Evolutionary conservation across 2,329 filamentous ascomycete species (phyloP), one percentile per base, ranked within the genome.

Genomic region (Cordyceps cateniannulata): DNA sequence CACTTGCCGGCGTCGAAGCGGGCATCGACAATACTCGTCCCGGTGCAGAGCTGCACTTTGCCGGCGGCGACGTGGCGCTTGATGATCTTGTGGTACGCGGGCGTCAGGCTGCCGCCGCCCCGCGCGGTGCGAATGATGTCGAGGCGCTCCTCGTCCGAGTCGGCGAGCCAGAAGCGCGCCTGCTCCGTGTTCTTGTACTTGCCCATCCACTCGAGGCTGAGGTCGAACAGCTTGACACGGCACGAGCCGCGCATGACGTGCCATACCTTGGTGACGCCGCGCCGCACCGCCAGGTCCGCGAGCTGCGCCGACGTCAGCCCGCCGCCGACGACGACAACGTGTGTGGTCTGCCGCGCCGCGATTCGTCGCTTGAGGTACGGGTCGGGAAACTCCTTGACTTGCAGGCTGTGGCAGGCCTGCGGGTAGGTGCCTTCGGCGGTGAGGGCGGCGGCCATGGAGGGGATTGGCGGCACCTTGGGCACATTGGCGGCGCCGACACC

Each of bases 121-220:
- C 89, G 81, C 0, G 90, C 90, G 49, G 77, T 73, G 64, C 80
- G 79, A 63, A 90, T 80, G 72, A 90, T 88, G 40, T 85, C 79
- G 32, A 86, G 79, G 3, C 89, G 81, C 71, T 93, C 82, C 27
- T 85, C 81, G 62, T 91, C 86, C 6, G 82, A 84, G 66, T 92
- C 88, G 3, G 88, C 88, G 7, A 83, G 85, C 87, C 89, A 93
- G 71, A 93, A 95, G 0, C 81, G 80, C 0, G 89, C 86, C 69
- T 93, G 89, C 65, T 90, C 85, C 59, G 85, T 82, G 69, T 93
- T 93, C 60, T 87, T 85, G 71, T 89, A 93, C 70, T 93, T 93
- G 10, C 87, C 88, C 72, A 93, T 88, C 90, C 90, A 95, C 52
- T 83, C 81, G 1, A 93, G 78, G 61, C 86, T 84, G 25, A 93